Percentiles rank a stretch among this genome's conserved stretches.
Evolutionary conservation across 345 rosid genomes (phyloP).

Genomic region (Anacardium occidentale): DNA sequence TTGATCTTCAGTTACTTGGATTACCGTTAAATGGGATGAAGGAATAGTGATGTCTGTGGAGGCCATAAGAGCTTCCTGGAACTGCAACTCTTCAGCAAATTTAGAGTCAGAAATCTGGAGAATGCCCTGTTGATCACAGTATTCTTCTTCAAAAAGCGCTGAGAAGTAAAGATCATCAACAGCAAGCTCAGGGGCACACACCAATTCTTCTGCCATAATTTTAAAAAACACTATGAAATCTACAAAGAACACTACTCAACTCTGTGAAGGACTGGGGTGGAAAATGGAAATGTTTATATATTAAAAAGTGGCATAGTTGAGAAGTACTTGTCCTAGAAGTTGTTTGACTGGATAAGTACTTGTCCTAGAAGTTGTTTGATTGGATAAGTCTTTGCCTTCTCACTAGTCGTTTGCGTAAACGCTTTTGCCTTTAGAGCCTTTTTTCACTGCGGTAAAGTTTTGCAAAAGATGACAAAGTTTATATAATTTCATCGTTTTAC

Average conservation of each 20-base stretch:
- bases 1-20: too few species aligned
- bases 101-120: constrained; percentile 21
- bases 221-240: background rate
- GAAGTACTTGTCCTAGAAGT: background rate
- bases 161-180: constrained; percentile 33
- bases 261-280: background rate
- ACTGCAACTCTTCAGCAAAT: background rate
- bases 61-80: background rate
- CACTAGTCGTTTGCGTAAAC: too few species aligned
- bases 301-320: background rate
- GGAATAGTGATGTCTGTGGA: background rate
- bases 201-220: background rate
- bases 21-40: too few species aligned
- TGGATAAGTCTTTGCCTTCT: too few species aligned
- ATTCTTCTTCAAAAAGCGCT: constrained; percentile 9
- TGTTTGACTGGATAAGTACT: background rate
- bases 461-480: background rate
- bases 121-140: background rate
- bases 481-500: background rate
- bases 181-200: background rate
- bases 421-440: too few species aligned
- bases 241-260: background rate
- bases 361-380: background rate
- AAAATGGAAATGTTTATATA: background rate
- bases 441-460: constrained; percentile 14